Evolutionary conservation across 305 asterid genomes (phyloP), one percentile per base, ranked within the genome.

Genomic region (Solanum hybrid): DNA sequence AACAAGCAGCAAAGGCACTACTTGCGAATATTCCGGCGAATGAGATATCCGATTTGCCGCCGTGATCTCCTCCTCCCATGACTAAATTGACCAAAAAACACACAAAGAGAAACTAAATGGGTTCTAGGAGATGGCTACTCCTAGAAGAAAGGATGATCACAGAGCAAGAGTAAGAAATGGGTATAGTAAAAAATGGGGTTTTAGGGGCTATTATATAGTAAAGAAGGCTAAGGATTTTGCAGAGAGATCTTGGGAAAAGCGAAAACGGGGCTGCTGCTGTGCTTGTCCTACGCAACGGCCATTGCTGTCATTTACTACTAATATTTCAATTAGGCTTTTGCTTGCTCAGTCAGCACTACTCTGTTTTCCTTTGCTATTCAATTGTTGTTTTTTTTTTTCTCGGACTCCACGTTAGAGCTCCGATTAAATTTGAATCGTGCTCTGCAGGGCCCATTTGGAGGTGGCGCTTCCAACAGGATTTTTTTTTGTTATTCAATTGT

Each of bases 1-100:
- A 93, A 91, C 96, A 95, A 89, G 99, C 97, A n/a, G 99, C 98
- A 73, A 97, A 97, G 88, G 99, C 98, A 90, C 99, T 96, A 64
- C 97, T 89, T 51, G 94, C 99, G 40, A 96, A 94, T 45, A 94
- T 96, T 90, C 97, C 98, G 82, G 97, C 96, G 82, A 97, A 91
- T 2, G 99, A 97, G 51, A 97, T 94, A 90, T 97, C 96, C 86
- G 98, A 94, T 91, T 94, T 94, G 75, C 93, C 93, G 14, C 96
- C 95, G 90, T 94, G 98, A 92, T 92, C 97, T 78, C 85, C 86
- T 78, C 96, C 86, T 75, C 97, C 95, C 91, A 92, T 89, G 81
- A 60, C 15, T 81, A 81, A 42, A 87, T 34, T 60, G 37, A 24
- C 36, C 42, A 19, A 36, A 6, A 60, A 78, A 19, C 2, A 45